These are phyloP conservation scores for Petrea volubilis DNA, from an alignment of 257 asterid species.

Conservation along the genomic window DNA sequence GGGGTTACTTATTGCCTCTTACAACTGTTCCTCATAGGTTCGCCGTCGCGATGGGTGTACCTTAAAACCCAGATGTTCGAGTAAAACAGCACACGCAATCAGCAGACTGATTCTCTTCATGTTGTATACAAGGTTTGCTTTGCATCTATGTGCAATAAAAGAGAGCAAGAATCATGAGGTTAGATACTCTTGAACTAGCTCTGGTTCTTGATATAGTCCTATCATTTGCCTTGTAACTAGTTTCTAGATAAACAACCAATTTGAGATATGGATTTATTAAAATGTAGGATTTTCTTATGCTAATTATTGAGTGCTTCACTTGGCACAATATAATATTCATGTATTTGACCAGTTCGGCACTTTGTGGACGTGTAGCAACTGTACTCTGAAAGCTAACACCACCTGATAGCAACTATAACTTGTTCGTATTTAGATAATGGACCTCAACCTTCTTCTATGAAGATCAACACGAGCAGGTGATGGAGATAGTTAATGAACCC, in stretches of 20 bases:
- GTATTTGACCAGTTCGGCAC: background rate
- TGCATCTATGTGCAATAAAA: slow-evolving; percentile 9
- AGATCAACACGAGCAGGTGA: slow-evolving; percentile 1
- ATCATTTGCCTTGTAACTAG: background rate
- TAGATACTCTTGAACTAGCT: background rate
- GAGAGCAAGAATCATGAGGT: slow-evolving; percentile 5
- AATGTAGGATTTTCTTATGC: background rate
- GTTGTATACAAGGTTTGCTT: background rate
- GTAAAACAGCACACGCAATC: background rate
- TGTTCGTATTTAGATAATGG: slow-evolving; percentile 9
- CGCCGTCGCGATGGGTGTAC: background rate
- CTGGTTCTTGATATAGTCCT: background rate
- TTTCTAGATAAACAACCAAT: background rate
- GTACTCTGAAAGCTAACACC: background rate
- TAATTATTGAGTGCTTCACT: background rate
- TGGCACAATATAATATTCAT: background rate
- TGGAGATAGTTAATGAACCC: background rate
- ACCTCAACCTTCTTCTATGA: background rate
- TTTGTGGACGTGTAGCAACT: background rate
- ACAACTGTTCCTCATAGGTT: slow-evolving; percentile 9
- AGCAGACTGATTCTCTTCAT: background rate
- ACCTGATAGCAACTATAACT: slow-evolving; percentile 7
- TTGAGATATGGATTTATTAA: background rate
- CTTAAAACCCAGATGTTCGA: background rate
- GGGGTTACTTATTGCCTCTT: background rate